These are phyloP conservation scores for Rhizopogon vesiculosus DNA, from an alignment of 768 basidiomycete genomes.

Conservation along the genomic window DNA sequence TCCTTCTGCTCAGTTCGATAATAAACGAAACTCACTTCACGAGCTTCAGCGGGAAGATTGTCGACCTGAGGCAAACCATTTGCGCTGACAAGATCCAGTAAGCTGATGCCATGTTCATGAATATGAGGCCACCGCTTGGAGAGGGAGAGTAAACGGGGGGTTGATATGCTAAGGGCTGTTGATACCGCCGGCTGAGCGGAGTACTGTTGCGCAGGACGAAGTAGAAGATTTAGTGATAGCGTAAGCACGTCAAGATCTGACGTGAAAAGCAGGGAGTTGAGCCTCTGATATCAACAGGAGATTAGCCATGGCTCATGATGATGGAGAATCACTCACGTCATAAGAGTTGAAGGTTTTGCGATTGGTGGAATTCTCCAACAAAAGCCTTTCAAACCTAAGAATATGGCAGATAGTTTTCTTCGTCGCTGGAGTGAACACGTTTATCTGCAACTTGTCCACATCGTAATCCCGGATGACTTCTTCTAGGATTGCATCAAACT, in stretches of 20 bases:
- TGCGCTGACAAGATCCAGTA: constrained; percentile 64
- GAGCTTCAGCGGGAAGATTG: constrained; percentile 63
- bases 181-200: constrained; percentile 83
- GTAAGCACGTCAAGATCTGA: constrained; percentile 88
- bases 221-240: constrained; percentile 75
- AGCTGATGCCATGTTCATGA: constrained; percentile 73
- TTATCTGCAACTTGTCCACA: constrained; percentile 78
- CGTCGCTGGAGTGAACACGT: constrained; percentile 67
- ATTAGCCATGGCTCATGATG: constrained; percentile 2
- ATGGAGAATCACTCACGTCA: constrained; percentile 62
- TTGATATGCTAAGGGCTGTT: constrained; percentile 76
- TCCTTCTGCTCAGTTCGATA: constrained; percentile 59
- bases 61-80: constrained; percentile 51
- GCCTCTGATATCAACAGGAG: constrained; percentile 49
- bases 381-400: constrained; percentile 79
- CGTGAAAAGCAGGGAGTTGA: constrained; percentile 83
- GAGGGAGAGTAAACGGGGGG: constrained; percentile 74
- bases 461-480: constrained; percentile 80
- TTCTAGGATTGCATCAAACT: constrained; percentile 87
- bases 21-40: constrained; percentile 79
- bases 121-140: constrained; percentile 82
- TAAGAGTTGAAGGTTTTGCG: constrained; percentile 95
- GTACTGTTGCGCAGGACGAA: constrained; percentile 94
- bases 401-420: constrained; percentile 79
- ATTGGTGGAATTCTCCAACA: constrained; percentile 97